These are phyloP conservation scores for Flaveria linearis DNA, from an alignment of 129 eudicot species.

Conservation along the genomic window DNA sequence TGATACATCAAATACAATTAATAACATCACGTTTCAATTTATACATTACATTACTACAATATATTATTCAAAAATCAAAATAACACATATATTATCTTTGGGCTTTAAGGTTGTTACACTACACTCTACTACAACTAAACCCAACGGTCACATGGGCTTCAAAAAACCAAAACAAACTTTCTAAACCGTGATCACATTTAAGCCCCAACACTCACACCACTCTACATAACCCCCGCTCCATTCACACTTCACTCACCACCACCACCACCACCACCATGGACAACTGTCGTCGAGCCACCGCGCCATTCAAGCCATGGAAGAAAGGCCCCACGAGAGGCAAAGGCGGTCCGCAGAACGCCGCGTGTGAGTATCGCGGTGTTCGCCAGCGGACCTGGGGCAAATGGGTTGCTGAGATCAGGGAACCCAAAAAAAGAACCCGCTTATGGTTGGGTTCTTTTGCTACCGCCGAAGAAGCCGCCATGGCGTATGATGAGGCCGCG, in stretches of 20 bases:
- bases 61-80: too few species aligned
- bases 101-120: constrained; percentile 30
- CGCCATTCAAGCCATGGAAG: constrained; percentile 87
- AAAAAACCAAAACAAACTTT: constrained; percentile 33
- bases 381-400: constrained; percentile 96
- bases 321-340: constrained; percentile 95
- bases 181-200: constrained; percentile 85
- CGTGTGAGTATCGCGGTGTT: constrained; percentile 84
- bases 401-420: constrained; percentile 97
- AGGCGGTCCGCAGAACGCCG: constrained; percentile 94
- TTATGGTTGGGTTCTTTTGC: constrained; percentile 91
- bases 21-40: neutral
- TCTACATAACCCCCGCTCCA: constrained; percentile 75
- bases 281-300: constrained; percentile 50
- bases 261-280: constrained; percentile 45
- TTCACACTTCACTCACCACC: constrained; percentile 37
- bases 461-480: constrained; percentile 94
- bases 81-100: neutral
- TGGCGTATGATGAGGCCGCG: constrained; percentile 96
- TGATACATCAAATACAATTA: neutral
- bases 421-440: constrained; percentile 82
- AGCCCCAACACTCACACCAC: constrained; percentile 41
- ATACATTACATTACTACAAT: too few species aligned
- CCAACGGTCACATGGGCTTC: constrained; percentile 84
- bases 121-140: constrained; percentile 2